These are phyloP conservation scores for Clohesyomyces aquaticus DNA, from an alignment of 495 filamentous ascomycete genomes.

Conservation along the genomic window DNA sequence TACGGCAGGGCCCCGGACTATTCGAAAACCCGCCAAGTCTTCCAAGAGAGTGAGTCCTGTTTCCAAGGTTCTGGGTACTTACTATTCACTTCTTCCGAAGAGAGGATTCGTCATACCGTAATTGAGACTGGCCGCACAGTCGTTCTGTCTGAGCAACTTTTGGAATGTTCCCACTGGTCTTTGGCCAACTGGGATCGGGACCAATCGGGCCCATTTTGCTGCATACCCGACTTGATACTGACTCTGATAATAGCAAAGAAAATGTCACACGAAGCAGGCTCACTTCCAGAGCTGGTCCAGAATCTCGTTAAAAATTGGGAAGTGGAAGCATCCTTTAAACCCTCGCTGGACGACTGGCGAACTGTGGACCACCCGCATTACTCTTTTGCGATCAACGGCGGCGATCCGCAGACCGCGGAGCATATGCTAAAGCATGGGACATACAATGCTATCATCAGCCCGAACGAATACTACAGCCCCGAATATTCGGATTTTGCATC, in stretches of 20 bases:
- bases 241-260: constrained; percentile 54
- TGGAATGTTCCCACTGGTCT: too few species aligned
- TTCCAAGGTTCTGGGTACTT: neutral
- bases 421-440: constrained; percentile 70
- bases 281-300: constrained; percentile 62
- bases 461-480: constrained; percentile 66
- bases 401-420: constrained; percentile 57
- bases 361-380: constrained; percentile 62
- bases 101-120: too few species aligned
- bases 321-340: constrained; percentile 70
- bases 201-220: too few species aligned
- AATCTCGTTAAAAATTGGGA: constrained; percentile 77
- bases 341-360: constrained; percentile 62
- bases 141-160: too few species aligned
- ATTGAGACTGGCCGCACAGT: too few species aligned
- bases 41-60: constrained; percentile 54
- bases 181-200: too few species aligned
- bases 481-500: constrained; percentile 59
- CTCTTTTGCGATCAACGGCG: constrained; percentile 65
- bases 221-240: constrained; percentile 7
- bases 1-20: constrained; percentile 64
- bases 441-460: constrained; percentile 67
- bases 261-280: constrained; percentile 56
- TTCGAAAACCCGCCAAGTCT: constrained; percentile 58
- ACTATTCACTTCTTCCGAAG: too few species aligned